phyloP scores from a whole-genome alignment of 1,284 basidiomycete genomes.

The Naganishia sp. region DNA sequence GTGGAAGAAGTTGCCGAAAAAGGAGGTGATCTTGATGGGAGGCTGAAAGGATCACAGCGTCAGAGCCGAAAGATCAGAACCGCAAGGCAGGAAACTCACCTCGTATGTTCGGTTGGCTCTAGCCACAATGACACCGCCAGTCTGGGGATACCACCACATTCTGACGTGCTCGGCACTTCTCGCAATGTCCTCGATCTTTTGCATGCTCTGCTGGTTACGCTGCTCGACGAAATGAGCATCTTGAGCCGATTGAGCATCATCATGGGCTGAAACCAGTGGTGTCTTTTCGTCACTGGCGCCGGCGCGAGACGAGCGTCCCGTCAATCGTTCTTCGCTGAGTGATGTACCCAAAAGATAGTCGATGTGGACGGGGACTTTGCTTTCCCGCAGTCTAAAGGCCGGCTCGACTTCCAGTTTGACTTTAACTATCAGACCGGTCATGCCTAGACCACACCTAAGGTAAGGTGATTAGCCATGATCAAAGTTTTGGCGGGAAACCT shows the following conservation, averaged over 20 bases:
- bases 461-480: neutral
- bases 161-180: constrained; percentile 77
- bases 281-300: constrained; percentile 22
- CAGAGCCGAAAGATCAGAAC: constrained; percentile 15
- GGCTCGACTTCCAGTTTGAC: constrained; percentile 78
- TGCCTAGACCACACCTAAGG: constrained; percentile 71
- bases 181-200: constrained; percentile 57
- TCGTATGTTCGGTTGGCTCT: constrained; percentile 73
- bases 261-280: constrained; percentile 11
- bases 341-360: constrained; percentile 50
- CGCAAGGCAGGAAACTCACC: constrained; percentile 57
- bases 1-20: constrained; percentile 68
- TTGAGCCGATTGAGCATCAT: constrained; percentile 55
- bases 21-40: constrained; percentile 28
- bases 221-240: constrained; percentile 59
- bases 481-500: neutral
- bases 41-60: constrained; percentile 38
- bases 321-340: constrained; percentile 3
- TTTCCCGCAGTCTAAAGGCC: constrained; percentile 80
- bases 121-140: constrained; percentile 71
- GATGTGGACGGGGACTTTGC: constrained; percentile 67
- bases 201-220: constrained; percentile 17
- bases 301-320: neutral
- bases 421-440: constrained; percentile 82
- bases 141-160: constrained; percentile 94